Evolutionary conservation across 495 filamentous ascomycete species (phyloP).

Genomic region (Penicillium canariense): DNA sequence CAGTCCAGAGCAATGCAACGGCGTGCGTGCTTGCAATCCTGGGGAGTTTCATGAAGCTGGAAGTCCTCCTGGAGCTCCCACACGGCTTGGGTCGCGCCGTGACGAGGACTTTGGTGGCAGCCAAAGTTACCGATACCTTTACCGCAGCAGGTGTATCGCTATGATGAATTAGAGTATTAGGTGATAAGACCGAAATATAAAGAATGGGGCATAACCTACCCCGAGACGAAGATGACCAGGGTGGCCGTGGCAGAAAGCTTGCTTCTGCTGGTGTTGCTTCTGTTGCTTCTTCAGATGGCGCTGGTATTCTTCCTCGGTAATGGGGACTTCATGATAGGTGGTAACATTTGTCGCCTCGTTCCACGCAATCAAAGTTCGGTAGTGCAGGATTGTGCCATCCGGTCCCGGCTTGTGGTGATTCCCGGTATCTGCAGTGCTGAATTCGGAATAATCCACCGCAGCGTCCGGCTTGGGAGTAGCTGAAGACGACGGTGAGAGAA

Average conservation of each 20-base stretch:
- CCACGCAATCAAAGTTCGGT: neutral
- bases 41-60: neutral
- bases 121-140: neutral
- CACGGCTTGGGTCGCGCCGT: neutral
- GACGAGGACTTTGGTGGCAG: neutral
- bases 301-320: neutral
- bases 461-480: neutral
- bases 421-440: neutral
- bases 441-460: neutral
- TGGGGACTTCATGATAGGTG: neutral
- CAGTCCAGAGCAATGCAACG: conserved; percentile 48
- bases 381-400: neutral
- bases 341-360: neutral
- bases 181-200: too few relatives aligned
- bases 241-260: neutral
- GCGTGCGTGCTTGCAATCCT: neutral
- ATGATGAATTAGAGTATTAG: neutral
- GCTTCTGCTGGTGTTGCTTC: neutral
- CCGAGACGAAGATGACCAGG: neutral
- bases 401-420: neutral
- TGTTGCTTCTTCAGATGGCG: neutral
- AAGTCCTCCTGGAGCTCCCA: neutral
- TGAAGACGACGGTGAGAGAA: neutral
- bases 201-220: neutral
- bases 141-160: neutral